Evolutionary conservation across 352 stramenopile species (phyloP), one percentile per base, ranked within the genome.

Genomic region (Peronospora belbahrii): DNA sequence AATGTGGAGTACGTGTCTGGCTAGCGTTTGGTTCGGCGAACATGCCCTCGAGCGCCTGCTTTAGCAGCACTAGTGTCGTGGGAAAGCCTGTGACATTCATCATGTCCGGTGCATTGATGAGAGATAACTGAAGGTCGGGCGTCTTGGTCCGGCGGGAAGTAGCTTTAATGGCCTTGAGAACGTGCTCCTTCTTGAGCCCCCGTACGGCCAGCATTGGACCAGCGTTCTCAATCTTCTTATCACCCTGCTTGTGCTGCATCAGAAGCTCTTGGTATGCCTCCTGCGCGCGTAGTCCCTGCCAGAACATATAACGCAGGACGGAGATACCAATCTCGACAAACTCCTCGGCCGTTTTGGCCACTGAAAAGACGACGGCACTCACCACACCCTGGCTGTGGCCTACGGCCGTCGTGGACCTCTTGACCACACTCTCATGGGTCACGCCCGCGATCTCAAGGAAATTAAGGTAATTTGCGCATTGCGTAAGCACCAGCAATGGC

Each of bases 321-420:
- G 51, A 38, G 11, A 90, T 55, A 2, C 62, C 57, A 2, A 85
- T 31, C 24, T 64, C 47, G 14, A 54, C 45, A 41, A 88, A 83
- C 25, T 88, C 71, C 14, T 72, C 42, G 14, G 40, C 48, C 5
- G 67, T 83, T 32, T 65, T 76, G 25, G 76, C 71, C 31, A 61
- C 61, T 0, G 83, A 66, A 41, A 91, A 78, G 17, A 92, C 52
- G 8, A 72, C 72, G 10, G 80, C 79, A 28, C 68, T 80, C 14
- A 88, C 72, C 9, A 94, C 61, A 23, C 83, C 83, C 48, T 95
- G 84, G 49, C 79, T 92, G 67, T 87, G 74, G 32, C 84, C 82
- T 1, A 89, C 45, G 0, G 70, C 66, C 0, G 59, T 70, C 10
- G 59, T 25, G 7, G 78, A 53, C 41, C 53, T 64, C 32, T 64